Evolutionary conservation across 805 yeast genomes (phyloP).

Genomic region (Pichia cabralensis): DNA sequence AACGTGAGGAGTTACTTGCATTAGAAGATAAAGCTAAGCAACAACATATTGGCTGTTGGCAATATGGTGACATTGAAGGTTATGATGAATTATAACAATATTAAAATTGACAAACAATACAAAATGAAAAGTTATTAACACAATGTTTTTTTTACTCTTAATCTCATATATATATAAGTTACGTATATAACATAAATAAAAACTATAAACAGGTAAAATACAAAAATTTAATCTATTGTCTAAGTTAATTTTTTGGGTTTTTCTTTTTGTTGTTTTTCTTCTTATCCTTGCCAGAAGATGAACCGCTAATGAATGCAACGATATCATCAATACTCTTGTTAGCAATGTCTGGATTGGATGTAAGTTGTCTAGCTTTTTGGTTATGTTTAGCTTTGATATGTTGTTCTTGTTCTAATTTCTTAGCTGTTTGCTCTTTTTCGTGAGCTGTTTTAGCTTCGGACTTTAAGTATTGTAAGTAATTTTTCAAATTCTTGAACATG

Average conservation of each 20-base stretch:
- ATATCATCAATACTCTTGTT: slow-evolving; percentile 63
- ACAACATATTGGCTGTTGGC: slow-evolving; percentile 58
- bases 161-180: slow-evolving; percentile 2
- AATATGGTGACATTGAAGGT: slow-evolving; percentile 60
- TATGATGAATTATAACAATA: slow-evolving; percentile 30
- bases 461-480: slow-evolving; percentile 29
- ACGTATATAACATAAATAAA: too few relatives aligned
- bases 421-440: slow-evolving; percentile 16
- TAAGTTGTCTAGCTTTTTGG: slow-evolving; percentile 25
- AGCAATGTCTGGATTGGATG: slow-evolving; percentile 46
- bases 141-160: neutral
- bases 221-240: slow-evolving; percentile 2
- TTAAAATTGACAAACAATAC: too few relatives aligned
- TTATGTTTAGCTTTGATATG: slow-evolving; percentile 19
- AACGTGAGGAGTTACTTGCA: slow-evolving; percentile 30
- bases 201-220: slow-evolving; percentile 5
- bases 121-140: too few relatives aligned
- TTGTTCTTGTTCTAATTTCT: slow-evolving; percentile 13
- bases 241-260: slow-evolving; percentile 13
- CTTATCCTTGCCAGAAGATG: slow-evolving; percentile 21
- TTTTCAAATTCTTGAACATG: slow-evolving; percentile 50
- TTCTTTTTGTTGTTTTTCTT: slow-evolving; percentile 20
- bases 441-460: slow-evolving; percentile 14
- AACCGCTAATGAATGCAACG: slow-evolving; percentile 61
- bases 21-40: slow-evolving; percentile 41